These are phyloP conservation scores for Xylariaceae sp. DNA, from an alignment of 2,329 filamentous ascomycete species.

Conservation along the genomic window DNA sequence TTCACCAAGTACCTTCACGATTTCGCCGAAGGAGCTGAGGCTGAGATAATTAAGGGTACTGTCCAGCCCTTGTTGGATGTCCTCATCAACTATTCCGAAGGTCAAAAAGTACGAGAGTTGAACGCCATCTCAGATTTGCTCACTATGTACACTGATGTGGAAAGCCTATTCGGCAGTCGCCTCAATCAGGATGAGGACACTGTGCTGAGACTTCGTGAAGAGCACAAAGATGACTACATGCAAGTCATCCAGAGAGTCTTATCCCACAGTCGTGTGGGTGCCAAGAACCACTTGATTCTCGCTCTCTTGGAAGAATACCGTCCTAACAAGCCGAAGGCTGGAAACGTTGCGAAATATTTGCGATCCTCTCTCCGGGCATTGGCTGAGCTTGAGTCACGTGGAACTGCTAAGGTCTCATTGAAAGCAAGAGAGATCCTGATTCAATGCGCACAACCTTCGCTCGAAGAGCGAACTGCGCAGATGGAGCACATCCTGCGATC, in stretches of 20 bases:
- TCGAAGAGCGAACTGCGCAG: conserved; percentile 90
- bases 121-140: conserved; percentile 75
- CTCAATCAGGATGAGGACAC: conserved; percentile 89
- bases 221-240: conserved; percentile 87
- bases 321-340: conserved; percentile 86
- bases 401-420: conserved; percentile 89
- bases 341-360: conserved; percentile 85
- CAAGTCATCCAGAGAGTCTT: conserved; percentile 86
- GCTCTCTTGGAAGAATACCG: conserved; percentile 92
- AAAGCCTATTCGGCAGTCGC: conserved; percentile 82
- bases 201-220: conserved; percentile 87
- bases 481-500: conserved; percentile 99
- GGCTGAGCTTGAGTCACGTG: conserved; percentile 81
- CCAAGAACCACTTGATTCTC: conserved; percentile 90
- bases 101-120: conserved; percentile 87
- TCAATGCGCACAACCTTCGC: conserved; percentile 89
- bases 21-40: conserved; percentile 69
- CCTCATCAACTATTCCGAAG: conserved; percentile 76
- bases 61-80: conserved; percentile 74
- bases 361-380: conserved; percentile 77
- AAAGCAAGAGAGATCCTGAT: conserved; percentile 98
- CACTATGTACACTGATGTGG: conserved; percentile 75
- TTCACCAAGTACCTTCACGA: conserved; percentile 88
- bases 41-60: conserved; percentile 66
- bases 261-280: conserved; percentile 85